These are phyloP conservation scores for Kalanchoe fedtschenkoi DNA, from an alignment of 164 flowering plant species.

Conservation along the genomic window DNA sequence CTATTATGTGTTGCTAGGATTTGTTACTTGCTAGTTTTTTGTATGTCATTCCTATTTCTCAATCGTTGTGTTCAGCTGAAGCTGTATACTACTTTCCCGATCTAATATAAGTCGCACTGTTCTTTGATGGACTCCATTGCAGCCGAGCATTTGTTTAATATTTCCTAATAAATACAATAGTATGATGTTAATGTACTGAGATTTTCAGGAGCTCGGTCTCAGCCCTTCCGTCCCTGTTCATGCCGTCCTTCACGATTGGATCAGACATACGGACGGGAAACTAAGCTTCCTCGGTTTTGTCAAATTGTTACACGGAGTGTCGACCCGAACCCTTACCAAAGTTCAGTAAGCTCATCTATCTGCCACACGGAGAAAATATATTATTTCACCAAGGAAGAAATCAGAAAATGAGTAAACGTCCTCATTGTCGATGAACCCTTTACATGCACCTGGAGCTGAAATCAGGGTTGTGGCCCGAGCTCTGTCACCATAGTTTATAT, in stretches of 20 bases:
- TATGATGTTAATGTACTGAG: background rate
- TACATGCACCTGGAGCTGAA: background rate
- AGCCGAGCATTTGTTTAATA: background rate
- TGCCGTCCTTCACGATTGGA: conserved; percentile 60
- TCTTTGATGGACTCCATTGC: background rate
- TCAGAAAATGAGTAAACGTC: background rate
- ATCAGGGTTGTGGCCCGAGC: too few species aligned
- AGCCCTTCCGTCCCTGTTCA: conserved; percentile 50
- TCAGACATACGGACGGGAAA: conserved; percentile 57
- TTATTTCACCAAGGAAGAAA: background rate
- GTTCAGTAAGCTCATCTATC: conserved; percentile 15
- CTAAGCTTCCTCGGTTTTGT: conserved; percentile 56
- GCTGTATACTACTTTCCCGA: background rate
- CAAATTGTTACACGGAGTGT: conserved; percentile 50
- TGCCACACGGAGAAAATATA: background rate
- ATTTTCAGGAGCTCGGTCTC: conserved; percentile 51
- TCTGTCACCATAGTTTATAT: conserved; percentile 1
- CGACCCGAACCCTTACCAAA: conserved; percentile 32
- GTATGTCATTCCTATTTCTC: too few species aligned
- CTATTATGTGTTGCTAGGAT: too few species aligned
- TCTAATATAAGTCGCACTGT: background rate
- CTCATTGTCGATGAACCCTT: background rate
- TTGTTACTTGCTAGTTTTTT: too few species aligned
- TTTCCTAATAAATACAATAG: background rate
- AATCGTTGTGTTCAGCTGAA: too few species aligned